Percentiles rank a stretch among this genome's conserved stretches.
Evolutionary conservation across 129 eudicot species (phyloP).

Genomic region (Centaurea solstitialis): DNA sequence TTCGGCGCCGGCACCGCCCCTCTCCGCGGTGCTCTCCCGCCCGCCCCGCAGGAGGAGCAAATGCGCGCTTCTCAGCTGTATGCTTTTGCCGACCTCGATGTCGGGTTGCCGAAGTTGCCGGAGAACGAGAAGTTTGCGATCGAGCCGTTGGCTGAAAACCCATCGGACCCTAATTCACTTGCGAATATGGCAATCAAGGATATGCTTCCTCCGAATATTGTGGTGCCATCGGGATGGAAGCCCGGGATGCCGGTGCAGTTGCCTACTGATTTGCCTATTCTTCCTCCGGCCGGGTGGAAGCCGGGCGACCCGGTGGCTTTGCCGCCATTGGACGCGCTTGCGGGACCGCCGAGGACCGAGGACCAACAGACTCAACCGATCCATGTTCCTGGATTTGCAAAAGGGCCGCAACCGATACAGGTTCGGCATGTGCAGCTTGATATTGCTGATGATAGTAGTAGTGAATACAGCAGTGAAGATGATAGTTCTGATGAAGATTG

Average conservation of each 20-base stretch:
- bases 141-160: constrained; percentile 64
- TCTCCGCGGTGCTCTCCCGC: constrained; percentile 91
- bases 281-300: constrained; percentile 99
- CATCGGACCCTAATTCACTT: constrained; percentile 44
- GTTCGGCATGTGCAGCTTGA: constrained; percentile 86
- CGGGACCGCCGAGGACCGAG: constrained; percentile 49
- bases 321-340: constrained; percentile 73
- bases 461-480: constrained; percentile 66
- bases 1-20: constrained; percentile 90
- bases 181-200: constrained; percentile 54
- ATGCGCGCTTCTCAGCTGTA: constrained; percentile 92
- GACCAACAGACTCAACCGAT: constrained; percentile 48
- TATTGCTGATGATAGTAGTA: constrained; percentile 82
- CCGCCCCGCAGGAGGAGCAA: constrained; percentile 98
- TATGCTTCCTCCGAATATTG: constrained; percentile 69
- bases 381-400: constrained; percentile 50
- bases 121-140: constrained; percentile 54
- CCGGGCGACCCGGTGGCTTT: constrained; percentile 87
- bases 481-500: constrained; percentile 84
- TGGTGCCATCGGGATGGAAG: constrained; percentile 94
- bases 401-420: constrained; percentile 72
- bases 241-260: constrained; percentile 98
- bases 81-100: constrained; percentile 73
- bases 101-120: constrained; percentile 68
- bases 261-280: constrained; percentile 67